phyloP scores from a whole-genome alignment of 331 rosid species.

The Malus hybrid region DNA sequence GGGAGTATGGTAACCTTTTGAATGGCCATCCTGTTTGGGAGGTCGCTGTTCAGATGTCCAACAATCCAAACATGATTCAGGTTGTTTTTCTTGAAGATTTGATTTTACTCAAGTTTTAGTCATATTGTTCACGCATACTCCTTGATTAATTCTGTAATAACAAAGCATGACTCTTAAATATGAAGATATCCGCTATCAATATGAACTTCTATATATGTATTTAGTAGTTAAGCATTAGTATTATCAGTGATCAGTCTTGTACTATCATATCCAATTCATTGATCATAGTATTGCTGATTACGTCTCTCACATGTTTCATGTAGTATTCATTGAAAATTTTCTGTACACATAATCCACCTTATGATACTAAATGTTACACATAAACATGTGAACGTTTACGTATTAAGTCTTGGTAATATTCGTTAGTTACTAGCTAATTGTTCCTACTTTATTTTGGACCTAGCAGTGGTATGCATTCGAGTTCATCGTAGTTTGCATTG shows the following conservation, averaged over 20 bases:
- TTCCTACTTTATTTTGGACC: not conserved
- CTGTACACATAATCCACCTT: no score
- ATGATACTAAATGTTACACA: no score
- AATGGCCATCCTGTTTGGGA: conserved; percentile 47
- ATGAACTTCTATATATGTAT: no score
- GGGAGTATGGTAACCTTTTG: conserved; percentile 35
- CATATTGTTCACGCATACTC: not conserved
- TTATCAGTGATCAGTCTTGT: no score
- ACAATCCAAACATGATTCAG: conserved; percentile 26
- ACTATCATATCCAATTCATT: no score
- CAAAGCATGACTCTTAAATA: no score
- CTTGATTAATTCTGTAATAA: not conserved
- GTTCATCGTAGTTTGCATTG: conserved; percentile 51
- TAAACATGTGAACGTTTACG: no score
- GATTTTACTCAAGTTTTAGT: not conserved
- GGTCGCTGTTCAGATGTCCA: conserved; percentile 29
- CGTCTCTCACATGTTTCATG: not conserved
- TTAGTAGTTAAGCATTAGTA: no score
- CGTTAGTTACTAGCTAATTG: no score
- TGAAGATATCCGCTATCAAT: no score
- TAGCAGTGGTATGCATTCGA: conserved; percentile 53
- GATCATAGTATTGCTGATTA: not conserved
- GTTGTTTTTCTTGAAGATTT: conserved; percentile 3
- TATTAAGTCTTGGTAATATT: no score
- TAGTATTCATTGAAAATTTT: no score